Evolutionary conservation across 106 monocot genomes (phyloP).

Genomic region (Dendrobium catenatum): DNA sequence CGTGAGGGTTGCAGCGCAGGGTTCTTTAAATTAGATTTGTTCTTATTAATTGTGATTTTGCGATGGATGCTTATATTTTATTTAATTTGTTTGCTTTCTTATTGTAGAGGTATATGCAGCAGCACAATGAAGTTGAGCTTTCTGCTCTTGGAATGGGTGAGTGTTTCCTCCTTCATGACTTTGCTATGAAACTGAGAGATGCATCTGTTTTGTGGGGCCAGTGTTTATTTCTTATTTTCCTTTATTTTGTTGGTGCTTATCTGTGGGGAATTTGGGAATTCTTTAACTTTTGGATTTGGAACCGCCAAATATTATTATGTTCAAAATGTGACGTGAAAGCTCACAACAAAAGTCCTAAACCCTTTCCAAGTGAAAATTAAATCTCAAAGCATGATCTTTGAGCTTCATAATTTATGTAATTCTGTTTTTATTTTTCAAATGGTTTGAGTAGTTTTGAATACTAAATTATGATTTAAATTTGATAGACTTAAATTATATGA

Average conservation of each 20-base stretch:
- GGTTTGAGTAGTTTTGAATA: neutral
- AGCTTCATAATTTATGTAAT: too few relatives aligned
- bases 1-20: neutral
- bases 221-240: neutral
- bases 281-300: too few relatives aligned
- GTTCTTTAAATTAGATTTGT: neutral
- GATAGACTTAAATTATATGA: neutral
- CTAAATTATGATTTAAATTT: neutral
- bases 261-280: neutral
- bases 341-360: too few relatives aligned
- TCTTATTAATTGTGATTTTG: neutral
- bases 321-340: too few relatives aligned
- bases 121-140: conserved; percentile 52
- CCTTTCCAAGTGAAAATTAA: too few relatives aligned
- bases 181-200: neutral
- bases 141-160: conserved; percentile 66
- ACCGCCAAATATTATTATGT: too few relatives aligned
- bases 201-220: neutral
- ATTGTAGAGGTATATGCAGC: conserved; percentile 62
- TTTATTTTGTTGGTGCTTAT: neutral
- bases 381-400: too few relatives aligned
- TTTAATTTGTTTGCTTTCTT: neutral
- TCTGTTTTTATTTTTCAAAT: neutral
- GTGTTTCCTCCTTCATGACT: neutral
- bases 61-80: neutral